These are phyloP conservation scores for Kurtzmaniella quercitrusa DNA, from an alignment of 1,139 yeast genomes.

Conservation along the genomic window DNA sequence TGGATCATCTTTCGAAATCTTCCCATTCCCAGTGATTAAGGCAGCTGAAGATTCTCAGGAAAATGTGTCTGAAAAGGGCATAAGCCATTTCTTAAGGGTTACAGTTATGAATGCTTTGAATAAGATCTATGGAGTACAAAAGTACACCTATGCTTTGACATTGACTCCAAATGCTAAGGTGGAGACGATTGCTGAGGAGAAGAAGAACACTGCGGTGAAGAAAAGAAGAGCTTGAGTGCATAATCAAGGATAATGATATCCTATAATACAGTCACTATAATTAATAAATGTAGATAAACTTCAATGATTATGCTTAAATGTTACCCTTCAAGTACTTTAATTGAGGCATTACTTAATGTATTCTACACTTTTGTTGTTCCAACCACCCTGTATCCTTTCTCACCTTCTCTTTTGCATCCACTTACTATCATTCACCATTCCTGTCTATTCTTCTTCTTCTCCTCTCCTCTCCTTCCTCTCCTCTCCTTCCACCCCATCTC, in stretches of 20 bases:
- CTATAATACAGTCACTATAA: too few species aligned
- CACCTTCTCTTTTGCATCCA: too few species aligned
- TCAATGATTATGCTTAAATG: too few species aligned
- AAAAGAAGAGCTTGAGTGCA: background rate
- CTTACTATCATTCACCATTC: background rate
- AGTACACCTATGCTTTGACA: constrained; percentile 48
- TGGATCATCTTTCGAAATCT: constrained; percentile 17
- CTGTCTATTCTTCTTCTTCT: background rate
- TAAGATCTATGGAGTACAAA: constrained; percentile 37
- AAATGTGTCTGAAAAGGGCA: background rate
- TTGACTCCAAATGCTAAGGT: constrained; percentile 14
- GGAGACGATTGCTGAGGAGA: constrained; percentile 10
- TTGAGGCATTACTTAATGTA: too few species aligned
- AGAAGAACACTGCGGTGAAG: background rate
- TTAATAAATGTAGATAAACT: too few species aligned
- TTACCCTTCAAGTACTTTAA: too few species aligned
- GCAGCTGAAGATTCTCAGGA: constrained; percentile 7
- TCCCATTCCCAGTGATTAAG: constrained; percentile 20
- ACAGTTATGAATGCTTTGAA: constrained; percentile 2
- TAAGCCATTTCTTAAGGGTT: background rate
- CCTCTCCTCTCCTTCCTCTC: background rate
- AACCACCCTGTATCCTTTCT: too few species aligned
- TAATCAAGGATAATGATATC: too few species aligned
- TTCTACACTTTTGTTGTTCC: too few species aligned
- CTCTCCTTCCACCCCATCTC: background rate